These are phyloP conservation scores for Candida hispaniensis DNA, from an alignment of 805 yeast species.

Conservation along the genomic window DNA sequence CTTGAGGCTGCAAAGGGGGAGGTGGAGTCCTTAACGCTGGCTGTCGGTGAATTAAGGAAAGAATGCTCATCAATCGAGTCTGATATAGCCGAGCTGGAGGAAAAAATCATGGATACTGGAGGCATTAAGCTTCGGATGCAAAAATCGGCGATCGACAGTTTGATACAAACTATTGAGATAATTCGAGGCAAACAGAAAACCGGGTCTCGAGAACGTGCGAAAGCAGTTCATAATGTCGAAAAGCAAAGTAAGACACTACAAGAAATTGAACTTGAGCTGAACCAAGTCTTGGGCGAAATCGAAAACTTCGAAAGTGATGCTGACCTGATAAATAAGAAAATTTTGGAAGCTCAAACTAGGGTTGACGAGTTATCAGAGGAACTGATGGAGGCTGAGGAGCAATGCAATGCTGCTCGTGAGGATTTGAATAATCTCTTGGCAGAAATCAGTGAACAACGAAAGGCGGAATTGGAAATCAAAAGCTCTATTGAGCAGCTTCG, in stretches of 20 bases:
- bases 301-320: slow-evolving; percentile 32
- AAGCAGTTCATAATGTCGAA: slow-evolving; percentile 52
- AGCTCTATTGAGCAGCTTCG: slow-evolving; percentile 52
- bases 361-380: slow-evolving; percentile 19
- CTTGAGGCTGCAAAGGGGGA: slow-evolving; percentile 31
- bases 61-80: slow-evolving; percentile 47
- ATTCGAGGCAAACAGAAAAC: slow-evolving; percentile 45
- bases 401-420: slow-evolving; percentile 30
- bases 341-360: slow-evolving; percentile 18
- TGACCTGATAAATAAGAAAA: slow-evolving; percentile 20
- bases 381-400: slow-evolving; percentile 24
- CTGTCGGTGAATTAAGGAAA: slow-evolving; percentile 37
- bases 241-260: slow-evolving; percentile 41
- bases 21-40: slow-evolving; percentile 31
- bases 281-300: slow-evolving; percentile 30
- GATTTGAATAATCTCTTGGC: slow-evolving; percentile 33
- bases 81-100: slow-evolving; percentile 53
- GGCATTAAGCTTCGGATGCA: slow-evolving; percentile 77
- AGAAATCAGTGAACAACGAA: slow-evolving; percentile 45
- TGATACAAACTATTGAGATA: slow-evolving; percentile 54
- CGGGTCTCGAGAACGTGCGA: slow-evolving; percentile 46
- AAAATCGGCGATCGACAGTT: slow-evolving; percentile 69
- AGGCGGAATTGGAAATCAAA: slow-evolving; percentile 55
- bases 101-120: slow-evolving; percentile 79
- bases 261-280: slow-evolving; percentile 40